phyloP scores from a whole-genome alignment of 169 alveolate species.

The Perkinsus marinus region DNA sequence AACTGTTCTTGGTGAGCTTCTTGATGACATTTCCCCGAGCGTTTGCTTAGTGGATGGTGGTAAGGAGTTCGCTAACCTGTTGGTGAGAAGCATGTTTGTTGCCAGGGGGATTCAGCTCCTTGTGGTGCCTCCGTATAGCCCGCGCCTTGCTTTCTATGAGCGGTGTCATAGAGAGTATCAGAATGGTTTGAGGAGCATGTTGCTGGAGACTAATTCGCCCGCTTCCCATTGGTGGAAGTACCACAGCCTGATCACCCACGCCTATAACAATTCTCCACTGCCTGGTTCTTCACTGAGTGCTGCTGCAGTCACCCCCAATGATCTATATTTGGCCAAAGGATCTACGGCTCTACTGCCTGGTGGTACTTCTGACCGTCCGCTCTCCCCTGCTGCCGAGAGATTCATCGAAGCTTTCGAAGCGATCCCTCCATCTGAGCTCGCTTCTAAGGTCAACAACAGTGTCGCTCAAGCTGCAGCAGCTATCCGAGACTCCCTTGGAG shows the following conservation, averaged over 20 bases:
- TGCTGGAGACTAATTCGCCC: not conserved
- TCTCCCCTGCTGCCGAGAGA: not conserved
- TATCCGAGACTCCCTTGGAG: not conserved
- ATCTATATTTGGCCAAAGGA: not conserved
- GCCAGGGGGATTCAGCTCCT: not conserved
- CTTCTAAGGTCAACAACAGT: not conserved
- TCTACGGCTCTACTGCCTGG: not conserved
- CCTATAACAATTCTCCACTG: not conserved
- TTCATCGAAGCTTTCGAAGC: not conserved
- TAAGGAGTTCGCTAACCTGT: not conserved
- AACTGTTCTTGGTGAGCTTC: not conserved
- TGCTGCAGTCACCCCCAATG: not conserved
- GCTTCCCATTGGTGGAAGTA: not conserved
- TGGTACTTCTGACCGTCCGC: not conserved
- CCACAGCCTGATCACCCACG: not conserved
- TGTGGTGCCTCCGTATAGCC: not conserved
- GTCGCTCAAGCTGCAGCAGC: not conserved
- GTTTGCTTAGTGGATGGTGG: not conserved
- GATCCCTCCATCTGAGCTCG: not conserved
- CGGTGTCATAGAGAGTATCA: not conserved
- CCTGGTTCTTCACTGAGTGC: not conserved
- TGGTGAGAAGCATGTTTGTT: not conserved
- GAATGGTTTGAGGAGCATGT: not conserved
- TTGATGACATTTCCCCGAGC: not conserved
- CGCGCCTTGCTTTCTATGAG: not conserved